Conservation (phyloP, 345 rosid species). For the Moricandia arvensis region DNA sequence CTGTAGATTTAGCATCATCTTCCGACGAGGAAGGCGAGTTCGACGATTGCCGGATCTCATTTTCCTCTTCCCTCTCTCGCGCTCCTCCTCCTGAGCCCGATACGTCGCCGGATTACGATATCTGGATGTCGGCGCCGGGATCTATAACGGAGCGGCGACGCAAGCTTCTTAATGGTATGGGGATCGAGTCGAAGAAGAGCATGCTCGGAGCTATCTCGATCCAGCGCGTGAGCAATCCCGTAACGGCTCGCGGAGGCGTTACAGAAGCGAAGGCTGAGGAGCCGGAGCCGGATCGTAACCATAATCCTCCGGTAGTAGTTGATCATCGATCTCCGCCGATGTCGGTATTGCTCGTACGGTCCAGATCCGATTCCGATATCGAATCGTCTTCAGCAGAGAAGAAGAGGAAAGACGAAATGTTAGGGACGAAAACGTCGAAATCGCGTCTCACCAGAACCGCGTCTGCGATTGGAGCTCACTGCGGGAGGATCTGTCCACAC, state of each 20-base stretch:
- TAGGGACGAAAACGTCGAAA: conserved; percentile 53
- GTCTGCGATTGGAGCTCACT: conserved; percentile 46
- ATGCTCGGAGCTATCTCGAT: conserved; percentile 39
- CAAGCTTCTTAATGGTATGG: conserved; percentile 76
- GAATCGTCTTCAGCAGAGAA: conserved; percentile 47
- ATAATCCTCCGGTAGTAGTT: neutral
- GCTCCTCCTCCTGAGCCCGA: conserved; percentile 27
- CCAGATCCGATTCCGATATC: conserved; percentile 72
- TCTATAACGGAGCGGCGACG: conserved; percentile 72
- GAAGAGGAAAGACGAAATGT: conserved; percentile 60
- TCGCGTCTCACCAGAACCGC: conserved; percentile 66
- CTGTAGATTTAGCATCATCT: conserved; percentile 59
- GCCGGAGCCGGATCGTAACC: neutral
- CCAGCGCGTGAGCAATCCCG: conserved; percentile 30
- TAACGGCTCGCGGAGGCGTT: neutral
- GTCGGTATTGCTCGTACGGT: conserved; percentile 53
- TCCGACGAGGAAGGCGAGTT: conserved; percentile 67
- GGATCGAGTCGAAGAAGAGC: conserved; percentile 48
- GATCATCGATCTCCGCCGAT: conserved; percentile 24
- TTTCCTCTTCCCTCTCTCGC: conserved; percentile 45
- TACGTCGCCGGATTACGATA: conserved; percentile 57
- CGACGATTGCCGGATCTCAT: conserved; percentile 71
- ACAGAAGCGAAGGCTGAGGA: conserved; percentile 21
- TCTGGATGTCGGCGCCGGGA: conserved; percentile 92
- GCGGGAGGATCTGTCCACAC: conserved; percentile 38